Conservation (phyloP, 2,329 filamentous ascomycete genomes). For the Ascochyta koolunga region DNA sequence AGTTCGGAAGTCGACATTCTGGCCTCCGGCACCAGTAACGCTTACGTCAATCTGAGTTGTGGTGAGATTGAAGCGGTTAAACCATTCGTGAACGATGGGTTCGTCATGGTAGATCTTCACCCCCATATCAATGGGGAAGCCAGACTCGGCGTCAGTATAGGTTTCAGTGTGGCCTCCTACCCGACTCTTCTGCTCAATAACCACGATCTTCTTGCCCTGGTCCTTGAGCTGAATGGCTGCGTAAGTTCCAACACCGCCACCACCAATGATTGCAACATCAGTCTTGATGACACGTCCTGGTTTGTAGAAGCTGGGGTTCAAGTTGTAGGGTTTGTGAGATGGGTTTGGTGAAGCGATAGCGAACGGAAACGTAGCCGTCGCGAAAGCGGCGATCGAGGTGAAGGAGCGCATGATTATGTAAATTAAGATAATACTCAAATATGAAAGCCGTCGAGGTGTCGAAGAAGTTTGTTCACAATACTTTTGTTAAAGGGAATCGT, state of each 20-base stretch:
- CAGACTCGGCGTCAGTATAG: constrained; percentile 48
- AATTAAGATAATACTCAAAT: not conserved
- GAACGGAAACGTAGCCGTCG: constrained; percentile 3
- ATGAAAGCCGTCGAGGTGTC: too few species aligned
- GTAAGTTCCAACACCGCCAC: constrained; percentile 50
- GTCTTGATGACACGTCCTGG: constrained; percentile 2
- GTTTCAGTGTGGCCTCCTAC: constrained; percentile 59
- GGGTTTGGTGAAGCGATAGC: not conserved
- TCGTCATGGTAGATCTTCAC: constrained; percentile 49
- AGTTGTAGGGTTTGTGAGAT: not conserved
- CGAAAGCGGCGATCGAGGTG: not conserved
- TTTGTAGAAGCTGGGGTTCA: not conserved
- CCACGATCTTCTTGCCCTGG: constrained; percentile 43
- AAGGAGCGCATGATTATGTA: not conserved
- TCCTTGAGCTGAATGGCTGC: constrained; percentile 51
- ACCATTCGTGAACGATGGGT: constrained; percentile 42
- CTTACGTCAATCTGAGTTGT: not conserved
- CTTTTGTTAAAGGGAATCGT: too few species aligned
- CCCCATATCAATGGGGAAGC: constrained; percentile 42
- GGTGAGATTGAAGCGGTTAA: constrained; percentile 22
- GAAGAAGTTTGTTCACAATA: too few species aligned
- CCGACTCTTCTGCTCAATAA: constrained; percentile 48
- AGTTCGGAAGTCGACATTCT: constrained; percentile 41
- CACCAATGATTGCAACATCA: constrained; percentile 50
- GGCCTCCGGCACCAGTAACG: not conserved